A percentile compares a stretch with the other conserved stretches of the same genome.
Evolutionary conservation across 495 filamentous ascomycete species (phyloP).

Genomic region (Penicillium desertorum): DNA sequence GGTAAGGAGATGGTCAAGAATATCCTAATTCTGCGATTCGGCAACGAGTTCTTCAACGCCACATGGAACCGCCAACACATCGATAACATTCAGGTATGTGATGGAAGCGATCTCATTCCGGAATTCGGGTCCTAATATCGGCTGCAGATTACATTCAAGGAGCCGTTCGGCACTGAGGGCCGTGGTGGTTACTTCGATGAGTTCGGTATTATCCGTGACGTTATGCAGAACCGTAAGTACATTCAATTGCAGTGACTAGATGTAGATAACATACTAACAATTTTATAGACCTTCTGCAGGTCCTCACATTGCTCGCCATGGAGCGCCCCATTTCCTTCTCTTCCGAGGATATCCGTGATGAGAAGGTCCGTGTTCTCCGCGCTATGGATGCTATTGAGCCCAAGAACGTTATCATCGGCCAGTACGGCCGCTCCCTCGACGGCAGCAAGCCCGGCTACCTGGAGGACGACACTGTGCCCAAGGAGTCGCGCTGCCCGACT

Average conservation of each 20-base stretch:
- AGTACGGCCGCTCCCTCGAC: constrained; percentile 95
- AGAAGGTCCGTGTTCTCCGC: constrained; percentile 93
- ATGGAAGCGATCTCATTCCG: background rate
- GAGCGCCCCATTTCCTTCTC: constrained; percentile 98
- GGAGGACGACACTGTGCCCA: constrained; percentile 97
- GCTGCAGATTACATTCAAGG: constrained; percentile 90
- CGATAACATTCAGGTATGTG: constrained; percentile 76
- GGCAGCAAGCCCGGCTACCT: constrained; percentile 97
- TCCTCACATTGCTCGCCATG: constrained; percentile 95
- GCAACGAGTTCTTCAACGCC: constrained; percentile 98
- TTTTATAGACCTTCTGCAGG: constrained; percentile 76
- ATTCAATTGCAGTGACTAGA: background rate
- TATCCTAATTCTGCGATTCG: constrained; percentile 95
- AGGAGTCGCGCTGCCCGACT: constrained; percentile 94
- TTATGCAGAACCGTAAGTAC: constrained; percentile 83
- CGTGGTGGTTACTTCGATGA: constrained; percentile 99
- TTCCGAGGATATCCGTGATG: constrained; percentile 96
- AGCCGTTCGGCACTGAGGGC: constrained; percentile 99
- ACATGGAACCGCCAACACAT: constrained; percentile 99
- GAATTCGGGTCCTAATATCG: background rate
- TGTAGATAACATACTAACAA: constrained; percentile 24
- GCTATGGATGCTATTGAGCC: constrained; percentile 95
- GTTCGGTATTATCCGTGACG: constrained; percentile 98
- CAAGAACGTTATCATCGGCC: constrained; percentile 99
- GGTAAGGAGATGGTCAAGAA: constrained; percentile 99